These are phyloP conservation scores for Saturnispora kantuleensis DNA, from an alignment of 805 yeast genomes.

Conservation along the genomic window DNA sequence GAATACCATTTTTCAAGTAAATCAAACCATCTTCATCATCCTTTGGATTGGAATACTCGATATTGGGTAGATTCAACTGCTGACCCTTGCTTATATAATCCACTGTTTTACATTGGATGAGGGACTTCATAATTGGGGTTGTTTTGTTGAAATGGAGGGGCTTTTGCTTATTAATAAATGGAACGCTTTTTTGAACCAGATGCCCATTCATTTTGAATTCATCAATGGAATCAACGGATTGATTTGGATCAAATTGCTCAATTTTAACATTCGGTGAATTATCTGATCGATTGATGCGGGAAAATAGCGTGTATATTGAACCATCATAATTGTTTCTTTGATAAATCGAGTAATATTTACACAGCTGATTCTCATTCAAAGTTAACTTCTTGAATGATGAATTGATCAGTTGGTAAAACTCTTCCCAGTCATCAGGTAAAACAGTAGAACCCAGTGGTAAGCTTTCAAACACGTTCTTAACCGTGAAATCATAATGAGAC, in stretches of 20 bases:
- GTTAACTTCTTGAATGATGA: constrained; percentile 18
- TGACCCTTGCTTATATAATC: constrained; percentile 1
- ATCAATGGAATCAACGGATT: constrained; percentile 14
- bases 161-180: constrained; percentile 5
- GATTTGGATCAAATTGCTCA: constrained; percentile 11
- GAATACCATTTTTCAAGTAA: constrained; percentile 7
- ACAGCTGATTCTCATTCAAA: constrained; percentile 14
- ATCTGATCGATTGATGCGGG: constrained; percentile 5
- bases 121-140: constrained; percentile 13
- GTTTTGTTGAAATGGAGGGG: constrained; percentile 19
- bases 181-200: neutral
- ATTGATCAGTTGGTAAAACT: constrained; percentile 11
- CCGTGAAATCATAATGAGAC: constrained; percentile 14
- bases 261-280: constrained; percentile 6
- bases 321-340: constrained; percentile 20
- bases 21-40: constrained; percentile 13
- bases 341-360: constrained; percentile 18
- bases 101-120: constrained; percentile 16
- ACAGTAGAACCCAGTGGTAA: constrained; percentile 11
- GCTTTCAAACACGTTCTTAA: constrained; percentile 14
- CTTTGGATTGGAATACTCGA: constrained; percentile 11
- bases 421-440: constrained; percentile 9
- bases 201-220: constrained; percentile 19
- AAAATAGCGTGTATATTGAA: constrained; percentile 21
- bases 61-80: constrained; percentile 6